phyloP scores from a whole-genome alignment of 2,329 filamentous ascomycete species.

The Aspergillus awamori region DNA sequence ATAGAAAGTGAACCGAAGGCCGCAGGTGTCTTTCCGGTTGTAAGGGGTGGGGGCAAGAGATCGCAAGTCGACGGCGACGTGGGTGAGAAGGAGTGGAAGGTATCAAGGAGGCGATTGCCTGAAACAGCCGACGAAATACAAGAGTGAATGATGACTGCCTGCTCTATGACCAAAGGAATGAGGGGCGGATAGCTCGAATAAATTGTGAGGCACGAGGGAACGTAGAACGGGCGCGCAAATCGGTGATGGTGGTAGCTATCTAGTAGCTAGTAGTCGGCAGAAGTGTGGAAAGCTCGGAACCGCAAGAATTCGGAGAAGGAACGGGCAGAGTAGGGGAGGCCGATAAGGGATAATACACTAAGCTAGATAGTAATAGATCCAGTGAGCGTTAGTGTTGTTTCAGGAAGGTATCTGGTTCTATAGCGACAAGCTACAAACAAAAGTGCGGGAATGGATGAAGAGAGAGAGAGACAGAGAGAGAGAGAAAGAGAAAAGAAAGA shows the following conservation, averaged over 20 bases:
- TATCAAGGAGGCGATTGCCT: constrained; percentile 8
- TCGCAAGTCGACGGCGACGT: constrained; percentile 15
- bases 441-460: neutral
- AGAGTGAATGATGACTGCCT: neutral
- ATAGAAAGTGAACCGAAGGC: neutral
- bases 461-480: too few relatives aligned
- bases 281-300: constrained; percentile 4
- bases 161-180: neutral
- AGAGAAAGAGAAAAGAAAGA: constrained; percentile 17
- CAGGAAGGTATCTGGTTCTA: constrained; percentile 23
- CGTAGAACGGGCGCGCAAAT: constrained; percentile 4
- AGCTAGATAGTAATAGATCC: neutral
- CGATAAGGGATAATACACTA: constrained; percentile 8
- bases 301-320: constrained; percentile 5
- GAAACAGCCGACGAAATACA: constrained; percentile 10
- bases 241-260: constrained; percentile 2
- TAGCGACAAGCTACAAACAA: constrained; percentile 6
- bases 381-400: neutral
- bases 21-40: neutral
- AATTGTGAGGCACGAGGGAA: constrained; percentile 5
- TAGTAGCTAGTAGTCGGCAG: neutral
- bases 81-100: constrained; percentile 12
- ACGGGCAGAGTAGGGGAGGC: constrained; percentile 11
- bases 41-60: constrained; percentile 6
- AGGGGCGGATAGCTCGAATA: neutral